A percentile compares a stretch with the other conserved stretches of the same genome.
phyloP scores from a whole-genome alignment of 495 filamentous ascomycete species.

The Amphirosellinia nigrospora region DNA sequence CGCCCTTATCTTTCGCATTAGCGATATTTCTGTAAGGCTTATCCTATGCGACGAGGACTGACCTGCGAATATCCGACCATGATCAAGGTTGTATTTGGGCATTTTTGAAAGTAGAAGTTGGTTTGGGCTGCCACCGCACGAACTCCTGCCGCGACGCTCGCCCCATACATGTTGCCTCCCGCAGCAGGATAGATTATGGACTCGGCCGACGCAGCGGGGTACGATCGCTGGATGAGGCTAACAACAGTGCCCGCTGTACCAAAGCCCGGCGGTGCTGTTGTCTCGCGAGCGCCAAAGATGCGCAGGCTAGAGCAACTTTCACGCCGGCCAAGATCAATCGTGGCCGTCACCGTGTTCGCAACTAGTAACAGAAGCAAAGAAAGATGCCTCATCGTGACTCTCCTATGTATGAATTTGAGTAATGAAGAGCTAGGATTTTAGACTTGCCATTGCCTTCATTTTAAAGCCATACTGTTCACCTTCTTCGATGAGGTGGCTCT shows the following conservation, averaged over 20 bases:
- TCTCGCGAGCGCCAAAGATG: constrained; percentile 67
- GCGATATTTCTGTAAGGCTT: not conserved
- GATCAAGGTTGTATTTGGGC: constrained; percentile 59
- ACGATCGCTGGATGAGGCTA: constrained; percentile 53
- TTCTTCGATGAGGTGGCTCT: not conserved
- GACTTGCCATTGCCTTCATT: not conserved
- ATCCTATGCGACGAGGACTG: not conserved
- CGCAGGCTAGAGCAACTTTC: constrained; percentile 57
- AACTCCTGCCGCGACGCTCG: constrained; percentile 55
- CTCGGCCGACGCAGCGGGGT: constrained; percentile 58
- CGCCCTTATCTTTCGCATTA: constrained; percentile 48
- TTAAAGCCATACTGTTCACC: not conserved
- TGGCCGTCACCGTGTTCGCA: not conserved
- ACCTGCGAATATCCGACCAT: constrained; percentile 67
- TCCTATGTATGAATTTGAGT: not conserved
- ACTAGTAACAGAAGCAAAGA: constrained; percentile 15
- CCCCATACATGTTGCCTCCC: constrained; percentile 57
- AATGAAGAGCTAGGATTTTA: not conserved
- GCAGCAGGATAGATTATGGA: constrained; percentile 66
- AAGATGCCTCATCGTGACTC: constrained; percentile 16
- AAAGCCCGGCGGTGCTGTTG: constrained; percentile 59
- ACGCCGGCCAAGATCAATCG: not conserved
- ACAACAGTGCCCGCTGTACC: constrained; percentile 60
- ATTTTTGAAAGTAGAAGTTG: constrained; percentile 54
- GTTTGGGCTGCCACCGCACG: constrained; percentile 59